Evolutionary conservation across 208 protist genomes (phyloP).

Genomic region (Phytomonas sp.): DNA sequence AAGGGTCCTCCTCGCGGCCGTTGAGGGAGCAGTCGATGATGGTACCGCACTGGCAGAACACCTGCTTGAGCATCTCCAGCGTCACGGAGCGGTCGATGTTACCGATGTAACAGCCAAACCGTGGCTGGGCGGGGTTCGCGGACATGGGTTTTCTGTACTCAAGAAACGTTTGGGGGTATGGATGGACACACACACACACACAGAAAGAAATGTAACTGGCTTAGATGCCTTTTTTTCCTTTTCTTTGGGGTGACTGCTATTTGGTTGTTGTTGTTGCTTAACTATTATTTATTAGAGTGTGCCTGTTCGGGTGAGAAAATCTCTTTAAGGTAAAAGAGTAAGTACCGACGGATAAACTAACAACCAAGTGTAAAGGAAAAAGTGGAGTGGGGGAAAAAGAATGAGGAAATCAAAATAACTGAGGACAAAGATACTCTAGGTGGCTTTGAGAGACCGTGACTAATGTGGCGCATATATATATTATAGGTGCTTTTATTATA

Average conservation of each 20-base stretch:
- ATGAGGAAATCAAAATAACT: slow-evolving; percentile 8
- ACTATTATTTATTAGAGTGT: neutral
- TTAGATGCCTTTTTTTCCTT: neutral
- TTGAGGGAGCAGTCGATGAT: slow-evolving; percentile 86
- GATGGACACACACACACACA: too few species aligned
- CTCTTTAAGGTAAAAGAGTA: neutral
- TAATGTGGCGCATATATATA: too few species aligned
- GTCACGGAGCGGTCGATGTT: slow-evolving; percentile 80
- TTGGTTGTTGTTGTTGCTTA: neutral
- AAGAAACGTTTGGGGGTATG: neutral
- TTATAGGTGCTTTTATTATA: too few species aligned
- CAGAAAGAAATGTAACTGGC: too few species aligned
- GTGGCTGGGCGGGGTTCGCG: slow-evolving; percentile 25
- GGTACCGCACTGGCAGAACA: slow-evolving; percentile 72
- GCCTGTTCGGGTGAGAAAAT: neutral
- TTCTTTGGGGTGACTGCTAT: neutral
- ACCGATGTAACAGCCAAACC: slow-evolving; percentile 80
- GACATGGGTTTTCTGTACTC: slow-evolving; percentile 13
- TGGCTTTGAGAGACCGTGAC: too few species aligned
- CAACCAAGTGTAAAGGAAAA: neutral
- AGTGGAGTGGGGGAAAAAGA: neutral
- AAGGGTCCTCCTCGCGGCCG: slow-evolving; percentile 62
- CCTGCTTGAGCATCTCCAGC: slow-evolving; percentile 65
- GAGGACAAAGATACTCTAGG: neutral
- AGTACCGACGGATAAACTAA: neutral